Evolutionary conservation across 768 basidiomycete species (phyloP).

Genomic region (Tricholoma flavovirens): DNA sequence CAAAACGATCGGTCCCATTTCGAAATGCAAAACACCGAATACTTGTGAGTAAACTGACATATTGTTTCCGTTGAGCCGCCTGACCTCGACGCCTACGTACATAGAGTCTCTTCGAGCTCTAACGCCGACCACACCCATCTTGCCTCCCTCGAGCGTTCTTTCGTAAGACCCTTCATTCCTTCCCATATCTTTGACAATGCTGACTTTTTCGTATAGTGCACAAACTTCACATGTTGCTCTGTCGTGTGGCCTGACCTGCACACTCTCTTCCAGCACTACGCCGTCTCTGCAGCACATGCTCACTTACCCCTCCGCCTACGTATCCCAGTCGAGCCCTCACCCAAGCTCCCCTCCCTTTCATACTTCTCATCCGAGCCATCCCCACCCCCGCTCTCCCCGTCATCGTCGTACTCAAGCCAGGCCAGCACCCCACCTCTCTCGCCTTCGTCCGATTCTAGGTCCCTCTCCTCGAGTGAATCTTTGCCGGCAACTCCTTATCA

Average conservation of each 20-base stretch:
- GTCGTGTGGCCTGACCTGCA: constrained; percentile 37
- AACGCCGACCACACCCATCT: neutral
- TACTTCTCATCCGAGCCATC: constrained; percentile 5
- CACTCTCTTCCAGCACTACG: constrained; percentile 41
- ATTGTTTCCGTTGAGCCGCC: too few species aligned
- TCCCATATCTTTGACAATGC: neutral
- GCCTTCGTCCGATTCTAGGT: neutral
- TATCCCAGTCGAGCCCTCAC: neutral
- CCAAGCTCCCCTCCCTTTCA: constrained; percentile 9
- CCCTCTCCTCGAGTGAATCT: constrained; percentile 1
- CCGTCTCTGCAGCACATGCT: constrained; percentile 8
- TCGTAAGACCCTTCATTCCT: constrained; percentile 10
- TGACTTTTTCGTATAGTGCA: constrained; percentile 9
- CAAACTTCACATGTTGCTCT: constrained; percentile 41
- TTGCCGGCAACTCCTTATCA: neutral
- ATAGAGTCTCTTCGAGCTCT: neutral
- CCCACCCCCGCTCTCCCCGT: constrained; percentile 6
- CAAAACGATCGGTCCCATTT: neutral
- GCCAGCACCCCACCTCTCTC: neutral
- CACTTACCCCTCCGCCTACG: neutral
- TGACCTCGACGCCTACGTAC: too few species aligned
- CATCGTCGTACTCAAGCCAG: neutral
- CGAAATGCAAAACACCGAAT: neutral
- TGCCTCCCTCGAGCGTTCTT: constrained; percentile 11
- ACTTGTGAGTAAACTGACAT: neutral